Evolutionary conservation across 2,329 filamentous ascomycete species (phyloP), one percentile per base, ranked within the genome.

Genomic region (Talaromyces funiculosus): DNA sequence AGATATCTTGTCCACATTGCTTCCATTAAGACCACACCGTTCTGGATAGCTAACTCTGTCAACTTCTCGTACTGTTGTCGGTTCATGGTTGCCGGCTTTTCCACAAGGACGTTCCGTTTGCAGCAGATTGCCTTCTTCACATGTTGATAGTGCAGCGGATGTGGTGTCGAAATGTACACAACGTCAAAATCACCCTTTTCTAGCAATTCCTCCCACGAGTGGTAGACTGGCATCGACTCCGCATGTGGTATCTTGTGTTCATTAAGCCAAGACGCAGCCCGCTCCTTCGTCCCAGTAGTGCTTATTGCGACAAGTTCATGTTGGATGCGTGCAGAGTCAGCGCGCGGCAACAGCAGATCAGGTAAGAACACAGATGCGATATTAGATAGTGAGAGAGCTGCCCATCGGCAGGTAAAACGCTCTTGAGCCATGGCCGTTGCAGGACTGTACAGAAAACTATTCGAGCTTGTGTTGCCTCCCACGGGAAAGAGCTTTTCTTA

Each of bases 81-180:
- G 56, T 67, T 70, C 66, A 69, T 69, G 29, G 67, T 69, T 35
- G 66, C 67, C 49, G 68, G 67, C 61, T 70, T 70, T 61, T 69
- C 68, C 18, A 68, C 63, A 14, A 70, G 67, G 18, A 70, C 63
- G 59, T 69, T 67, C 49, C 66, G 56, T 58, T 66, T 67, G 56
- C 42, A 62, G 40, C 51, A 37, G 38, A 71, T 59, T 31, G 66
- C 67, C 42, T 65, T 64, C 47, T 59, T 33, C 8, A 67, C 64
- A 53, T 70, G 63, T 47, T 65, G 59, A 59, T 70, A 71, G 58
- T 70, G 68, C 42, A 68, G 47, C 16, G 67, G 62, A 57, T 71
- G 68, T 20, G 68, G 69, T 31, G 68, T 69, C 45, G 69, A 70
- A 53, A 71, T 68, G 65, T 71, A 71, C 16, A 71, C 66, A 54